Evolutionary conservation across 225 moss, liverwort and hornwort species (phyloP), one percentile per base, ranked within the genome.

Genomic region (Bryum argenteum): DNA sequence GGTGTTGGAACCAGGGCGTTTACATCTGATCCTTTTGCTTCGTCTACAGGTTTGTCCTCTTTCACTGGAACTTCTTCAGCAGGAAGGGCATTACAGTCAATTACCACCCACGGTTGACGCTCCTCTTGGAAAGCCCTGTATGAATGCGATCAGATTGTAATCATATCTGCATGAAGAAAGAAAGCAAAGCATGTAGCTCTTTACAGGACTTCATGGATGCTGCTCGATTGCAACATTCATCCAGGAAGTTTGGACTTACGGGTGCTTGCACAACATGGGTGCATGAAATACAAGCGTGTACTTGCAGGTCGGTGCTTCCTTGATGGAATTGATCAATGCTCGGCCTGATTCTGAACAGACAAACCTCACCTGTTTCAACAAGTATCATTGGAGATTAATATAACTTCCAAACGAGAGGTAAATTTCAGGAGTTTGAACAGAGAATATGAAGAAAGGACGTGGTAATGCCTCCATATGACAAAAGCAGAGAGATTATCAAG

Each of bases 281-380:
- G 84, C 92, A 55, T 92, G 83, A 75, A 98, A 83, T 41, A 94
- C 86, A 48, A 98, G 83, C 42, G 85, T 98, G 74, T 98, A 98
- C 77, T 94, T 98, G 88, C 97, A 94, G 72, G 90, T 98, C 10
- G 94, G 94, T 78, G 97, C 92, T 83, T 98, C 94, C 75, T 92
- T 98, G 80, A 98, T 82, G 43, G 97, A 89, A 54, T 85, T 89
- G 33, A 94, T 98, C 22, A 69, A 57, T 9, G 65, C 65, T 68
- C 75, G 81, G 43, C 87, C 90, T 43, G 73, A 81, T 75, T 94
- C 92, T 42, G 97, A 92, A 78, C 94, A 98, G 54, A 94, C 89
- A 79, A 91, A 98, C 66, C 97, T 88, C 87, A 97, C 94, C 96
- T 96, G 71, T 58, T 51, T 72, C 72, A 70, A 53, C 75, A 55